Percentiles rank a stretch among this genome's conserved stretches.
Evolutionary conservation across 495 filamentous ascomycete species (phyloP).

Genomic region (Talaromyces trachyspermus): DNA sequence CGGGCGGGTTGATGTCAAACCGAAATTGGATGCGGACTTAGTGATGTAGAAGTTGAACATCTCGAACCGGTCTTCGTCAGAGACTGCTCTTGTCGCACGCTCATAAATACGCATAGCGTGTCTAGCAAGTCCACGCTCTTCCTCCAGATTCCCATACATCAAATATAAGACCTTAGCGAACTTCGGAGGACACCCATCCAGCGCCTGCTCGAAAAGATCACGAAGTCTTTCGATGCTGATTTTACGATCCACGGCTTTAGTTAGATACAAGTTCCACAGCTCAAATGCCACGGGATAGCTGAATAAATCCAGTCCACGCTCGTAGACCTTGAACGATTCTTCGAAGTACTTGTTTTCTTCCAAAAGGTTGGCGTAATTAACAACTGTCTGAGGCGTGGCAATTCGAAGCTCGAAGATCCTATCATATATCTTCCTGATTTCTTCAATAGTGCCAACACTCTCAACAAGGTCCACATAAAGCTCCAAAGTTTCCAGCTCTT

Average conservation of each 20-base stretch:
- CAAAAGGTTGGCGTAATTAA: constrained; percentile 94
- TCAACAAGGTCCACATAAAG: constrained; percentile 99
- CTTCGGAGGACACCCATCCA: constrained; percentile 89
- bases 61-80: constrained; percentile 88
- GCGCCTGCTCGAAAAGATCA: constrained; percentile 94
- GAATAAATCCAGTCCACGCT: constrained; percentile 94
- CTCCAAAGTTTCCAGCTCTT: constrained; percentile 99
- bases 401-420: constrained; percentile 97
- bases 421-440: constrained; percentile 91
- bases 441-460: constrained; percentile 82
- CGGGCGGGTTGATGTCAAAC: constrained; percentile 85
- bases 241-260: constrained; percentile 92
- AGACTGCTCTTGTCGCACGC: constrained; percentile 89
- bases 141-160: constrained; percentile 97
- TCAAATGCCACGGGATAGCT: constrained; percentile 97
- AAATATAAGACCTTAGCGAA: constrained; percentile 94
- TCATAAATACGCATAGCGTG: constrained; percentile 99
- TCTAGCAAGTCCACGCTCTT: constrained; percentile 90
- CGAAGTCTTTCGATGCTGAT: constrained; percentile 90
- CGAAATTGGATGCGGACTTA: constrained; percentile 97
- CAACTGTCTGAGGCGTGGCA: constrained; percentile 94
- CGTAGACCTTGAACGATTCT: constrained; percentile 95
- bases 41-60: constrained; percentile 99
- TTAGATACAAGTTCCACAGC: constrained; percentile 97
- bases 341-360: constrained; percentile 96